phyloP scores from a whole-genome alignment of 352 stramenopile genomes.

The Nothophytophthora sp. region DNA sequence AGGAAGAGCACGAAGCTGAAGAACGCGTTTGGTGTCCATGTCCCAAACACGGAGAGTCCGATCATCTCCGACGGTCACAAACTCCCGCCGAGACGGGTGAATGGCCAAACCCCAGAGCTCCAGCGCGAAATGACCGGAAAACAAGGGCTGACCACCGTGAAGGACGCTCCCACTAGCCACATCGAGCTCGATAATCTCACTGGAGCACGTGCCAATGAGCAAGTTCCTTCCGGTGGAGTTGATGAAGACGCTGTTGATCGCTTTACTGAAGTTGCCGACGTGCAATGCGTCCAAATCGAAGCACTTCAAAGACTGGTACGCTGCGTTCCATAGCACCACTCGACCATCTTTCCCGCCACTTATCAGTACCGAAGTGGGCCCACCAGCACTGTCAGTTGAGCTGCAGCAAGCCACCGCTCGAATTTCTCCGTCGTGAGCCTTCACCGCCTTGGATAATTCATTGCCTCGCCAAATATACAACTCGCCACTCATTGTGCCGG shows the following conservation, averaged over 20 bases:
- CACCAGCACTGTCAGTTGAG: conserved; percentile 6
- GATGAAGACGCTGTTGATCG: conserved; percentile 48
- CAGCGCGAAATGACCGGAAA: conserved; percentile 65
- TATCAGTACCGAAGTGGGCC: conserved; percentile 27
- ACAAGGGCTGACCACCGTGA: conserved; percentile 37
- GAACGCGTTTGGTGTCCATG: conserved; percentile 54
- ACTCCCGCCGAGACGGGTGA: conserved; percentile 64
- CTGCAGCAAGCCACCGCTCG: conserved; percentile 33
- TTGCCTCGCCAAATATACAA: conserved; percentile 62
- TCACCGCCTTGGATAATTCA: conserved; percentile 49
- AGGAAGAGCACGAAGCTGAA: conserved; percentile 35
- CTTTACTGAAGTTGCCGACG: conserved; percentile 33
- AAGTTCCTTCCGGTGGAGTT: conserved; percentile 44
- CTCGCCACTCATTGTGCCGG: conserved; percentile 48
- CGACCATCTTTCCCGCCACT: conserved; percentile 77
- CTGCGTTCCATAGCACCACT: conserved; percentile 63
- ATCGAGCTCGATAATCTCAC: conserved; percentile 86
- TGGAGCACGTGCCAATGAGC: conserved; percentile 86
- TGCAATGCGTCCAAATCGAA: conserved; percentile 52
- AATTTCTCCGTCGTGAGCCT: conserved; percentile 64
- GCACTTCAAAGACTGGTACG: conserved; percentile 72
- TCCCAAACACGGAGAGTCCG: conserved; percentile 84
- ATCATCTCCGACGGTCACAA: conserved; percentile 82
- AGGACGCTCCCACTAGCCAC: conserved; percentile 37
- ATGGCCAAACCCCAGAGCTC: conserved; percentile 85